Evolutionary conservation across 768 basidiomycete genomes (phyloP).

Genomic region (Lactarius sp.): DNA sequence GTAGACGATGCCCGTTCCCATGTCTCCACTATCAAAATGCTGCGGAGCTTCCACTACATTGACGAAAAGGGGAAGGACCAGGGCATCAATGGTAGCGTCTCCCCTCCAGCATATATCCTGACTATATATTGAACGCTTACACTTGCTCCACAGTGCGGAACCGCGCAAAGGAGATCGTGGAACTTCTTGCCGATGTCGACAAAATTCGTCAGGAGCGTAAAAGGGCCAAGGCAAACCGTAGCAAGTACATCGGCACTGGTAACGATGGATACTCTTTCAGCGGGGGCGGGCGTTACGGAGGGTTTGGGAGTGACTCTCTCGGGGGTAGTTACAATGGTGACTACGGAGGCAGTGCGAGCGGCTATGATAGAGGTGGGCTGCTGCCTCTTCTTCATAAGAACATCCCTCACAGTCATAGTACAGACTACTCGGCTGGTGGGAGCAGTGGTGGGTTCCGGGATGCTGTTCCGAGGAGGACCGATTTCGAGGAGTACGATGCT

Average conservation of each 20-base stretch:
- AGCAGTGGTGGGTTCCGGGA: conserved; percentile 61
- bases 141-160: conserved; percentile 72
- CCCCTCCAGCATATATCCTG: not conserved
- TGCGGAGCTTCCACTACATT: conserved; percentile 95
- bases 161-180: conserved; percentile 87
- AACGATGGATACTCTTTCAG: conserved; percentile 72
- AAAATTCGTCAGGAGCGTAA: conserved; percentile 83
- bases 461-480: conserved; percentile 43
- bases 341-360: conserved; percentile 40
- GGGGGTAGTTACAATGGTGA: conserved; percentile 31
- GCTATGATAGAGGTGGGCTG: conserved; percentile 35
- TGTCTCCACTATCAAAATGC: conserved; percentile 93
- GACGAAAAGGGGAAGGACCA: conserved; percentile 99
- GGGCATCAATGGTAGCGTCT: conserved; percentile 81
- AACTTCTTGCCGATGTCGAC: conserved; percentile 87
- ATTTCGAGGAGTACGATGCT: conserved; percentile 93
- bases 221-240: conserved; percentile 87
- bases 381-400: not conserved
- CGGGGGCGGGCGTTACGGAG: conserved; percentile 58
- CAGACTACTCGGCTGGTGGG: conserved; percentile 29
- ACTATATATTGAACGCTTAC: not conserved
- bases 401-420: not conserved
- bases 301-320: conserved; percentile 55
- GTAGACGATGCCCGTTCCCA: conserved; percentile 97
- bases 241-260: conserved; percentile 85